A percentile compares a stretch with the other conserved stretches of the same genome.
These are phyloP conservation scores for Globisporangium irregulare DNA, from an alignment of 352 stramenopile genomes.

Conservation along the genomic window DNA sequence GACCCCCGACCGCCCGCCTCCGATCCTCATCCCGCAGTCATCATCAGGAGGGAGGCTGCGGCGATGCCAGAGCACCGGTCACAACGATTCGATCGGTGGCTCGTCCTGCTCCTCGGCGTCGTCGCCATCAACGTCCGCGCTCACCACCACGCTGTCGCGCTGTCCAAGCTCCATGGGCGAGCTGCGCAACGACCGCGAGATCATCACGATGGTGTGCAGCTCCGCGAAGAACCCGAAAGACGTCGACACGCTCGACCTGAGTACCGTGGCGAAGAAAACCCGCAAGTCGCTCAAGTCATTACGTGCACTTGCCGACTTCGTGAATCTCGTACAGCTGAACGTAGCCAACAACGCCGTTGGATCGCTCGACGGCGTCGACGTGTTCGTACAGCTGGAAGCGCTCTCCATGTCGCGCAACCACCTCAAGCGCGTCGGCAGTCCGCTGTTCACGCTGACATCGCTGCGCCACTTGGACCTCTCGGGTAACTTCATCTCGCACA, in stretches of 20 bases:
- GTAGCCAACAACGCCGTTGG: constrained; percentile 63
- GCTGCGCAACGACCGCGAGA: constrained; percentile 34
- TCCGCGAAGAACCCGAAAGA: constrained; percentile 23
- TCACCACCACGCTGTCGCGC: constrained; percentile 11
- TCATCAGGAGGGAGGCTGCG: background rate
- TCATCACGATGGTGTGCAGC: constrained; percentile 37
- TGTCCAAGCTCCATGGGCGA: constrained; percentile 25
- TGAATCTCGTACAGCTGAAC: constrained; percentile 51
- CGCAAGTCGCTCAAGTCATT: constrained; percentile 62
- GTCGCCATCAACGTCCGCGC: background rate
- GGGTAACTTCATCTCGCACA: constrained; percentile 79
- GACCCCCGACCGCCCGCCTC: constrained; percentile 1
- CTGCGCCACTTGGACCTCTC: constrained; percentile 62
- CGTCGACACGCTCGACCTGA: constrained; percentile 43
- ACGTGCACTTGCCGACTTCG: constrained; percentile 41
- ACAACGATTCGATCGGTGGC: background rate
- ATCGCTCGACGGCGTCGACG: constrained; percentile 55
- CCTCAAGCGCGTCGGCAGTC: constrained; percentile 50
- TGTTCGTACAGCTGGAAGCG: constrained; percentile 38
- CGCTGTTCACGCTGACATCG: constrained; percentile 41
- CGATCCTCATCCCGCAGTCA: constrained; percentile 10
- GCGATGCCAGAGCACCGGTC: constrained; percentile 3
- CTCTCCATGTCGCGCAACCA: constrained; percentile 67
- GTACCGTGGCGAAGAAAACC: constrained; percentile 40
- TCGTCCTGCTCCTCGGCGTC: constrained; percentile 9